Base-by-base conservation (phyloP, 441 rosid genomes). In the Sinapis alba region DNA sequence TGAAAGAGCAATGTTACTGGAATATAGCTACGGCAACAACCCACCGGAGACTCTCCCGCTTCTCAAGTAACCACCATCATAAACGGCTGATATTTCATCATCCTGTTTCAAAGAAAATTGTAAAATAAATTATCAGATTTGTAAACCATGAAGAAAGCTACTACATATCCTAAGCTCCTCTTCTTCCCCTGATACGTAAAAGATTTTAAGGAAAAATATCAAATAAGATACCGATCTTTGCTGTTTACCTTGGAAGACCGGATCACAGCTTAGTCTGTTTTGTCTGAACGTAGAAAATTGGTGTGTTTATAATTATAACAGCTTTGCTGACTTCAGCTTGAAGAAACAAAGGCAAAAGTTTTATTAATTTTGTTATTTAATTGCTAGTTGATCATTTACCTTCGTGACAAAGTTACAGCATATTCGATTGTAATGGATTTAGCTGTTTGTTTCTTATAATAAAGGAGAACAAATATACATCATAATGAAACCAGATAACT, bases 21-120 rank as follows among this genome's bases (percentile, higher is more conserved):
- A 5, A 62, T 21, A 51, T 32, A 21, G 19, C 18, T 45, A 60
- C 16, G 51, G 50, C 7, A 50, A 47, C 5, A 62, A 61, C 2
- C 15, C 7, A 32, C 62, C 26, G 34, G 24, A 47, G 75, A 72
- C 68, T 28, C 75, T 71, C 4, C 2, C 13, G 6, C 68, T 62
- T 26, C 75, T 71, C 68, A 71, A 62, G 59, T 71, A 50, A 71
- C 30, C n/a, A 43, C 27, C 41, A 43, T 19, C 59, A 28, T 70
- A 20, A 71, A 2, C 68, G 10, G 18, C 34, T 60, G 20, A 18
- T 7, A 2, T 47, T 27, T 45, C 13, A 59, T 13, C 41, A 11
- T 43, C 43, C 18, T 27, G 41, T 27, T 27, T 27, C 18, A 50
- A 3, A 50, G 10, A 15, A 24, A 13, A 47, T 45, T 45, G 51